Percentiles rank a stretch among this genome's conserved stretches.
Evolutionary conservation across 2,329 filamentous ascomycete species (phyloP).

Genomic region (Colletotrichum sp.): DNA sequence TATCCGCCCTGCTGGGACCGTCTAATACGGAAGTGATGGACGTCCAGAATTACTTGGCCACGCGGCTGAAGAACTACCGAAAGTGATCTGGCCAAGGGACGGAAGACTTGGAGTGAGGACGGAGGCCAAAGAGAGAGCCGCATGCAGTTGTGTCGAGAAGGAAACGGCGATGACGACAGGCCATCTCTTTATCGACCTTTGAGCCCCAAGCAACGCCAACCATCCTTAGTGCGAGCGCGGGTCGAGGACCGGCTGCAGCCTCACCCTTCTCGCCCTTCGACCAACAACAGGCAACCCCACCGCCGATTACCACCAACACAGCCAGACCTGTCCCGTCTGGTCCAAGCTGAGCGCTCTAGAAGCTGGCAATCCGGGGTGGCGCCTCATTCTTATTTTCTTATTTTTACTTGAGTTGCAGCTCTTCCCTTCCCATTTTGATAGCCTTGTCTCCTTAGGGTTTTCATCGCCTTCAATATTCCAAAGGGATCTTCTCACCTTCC

Average conservation of each 20-base stretch:
- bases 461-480: neutral
- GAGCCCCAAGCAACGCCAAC: constrained; percentile 1
- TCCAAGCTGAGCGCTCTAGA: constrained; percentile 1
- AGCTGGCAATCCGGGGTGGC: constrained; percentile 2
- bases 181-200: constrained; percentile 9
- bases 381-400: neutral
- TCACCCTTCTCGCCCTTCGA: neutral
- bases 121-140: neutral
- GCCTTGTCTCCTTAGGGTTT: constrained; percentile 3
- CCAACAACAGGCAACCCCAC: neutral
- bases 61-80: neutral
- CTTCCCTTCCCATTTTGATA: neutral
- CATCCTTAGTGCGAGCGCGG: neutral
- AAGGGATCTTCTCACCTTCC: neutral
- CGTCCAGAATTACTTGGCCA: neutral
- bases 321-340: neutral
- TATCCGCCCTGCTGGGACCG: neutral
- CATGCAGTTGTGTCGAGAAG: neutral
- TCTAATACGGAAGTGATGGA: neutral
- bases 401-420: neutral
- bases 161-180: neutral
- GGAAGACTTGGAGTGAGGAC: neutral
- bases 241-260: neutral
- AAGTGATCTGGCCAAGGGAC: constrained; percentile 1
- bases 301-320: neutral